phyloP scores from a whole-genome alignment of 164 flowering plant genomes.

The Nelumbo lutea region DNA sequence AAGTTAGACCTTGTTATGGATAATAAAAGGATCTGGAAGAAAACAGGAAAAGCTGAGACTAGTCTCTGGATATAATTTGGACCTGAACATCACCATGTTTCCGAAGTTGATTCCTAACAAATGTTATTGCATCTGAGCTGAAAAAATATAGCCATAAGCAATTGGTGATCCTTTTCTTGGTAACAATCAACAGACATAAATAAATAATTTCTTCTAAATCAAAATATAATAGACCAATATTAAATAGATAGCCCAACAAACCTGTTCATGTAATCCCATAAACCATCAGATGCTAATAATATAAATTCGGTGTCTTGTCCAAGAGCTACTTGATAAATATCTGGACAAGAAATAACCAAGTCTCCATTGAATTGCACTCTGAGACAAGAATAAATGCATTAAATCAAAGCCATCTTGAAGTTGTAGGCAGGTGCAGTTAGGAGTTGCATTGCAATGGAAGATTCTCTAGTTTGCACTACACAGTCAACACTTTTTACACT shows the following conservation, averaged over 20 bases:
- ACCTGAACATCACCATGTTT: slow-evolving; percentile 93
- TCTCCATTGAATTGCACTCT: slow-evolving; percentile 67
- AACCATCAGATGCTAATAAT: slow-evolving; percentile 89
- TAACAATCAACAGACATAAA: neutral
- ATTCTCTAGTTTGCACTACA: neutral
- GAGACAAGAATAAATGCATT: slow-evolving; percentile 18
- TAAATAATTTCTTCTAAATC: neutral
- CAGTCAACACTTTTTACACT: neutral
- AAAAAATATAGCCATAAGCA: neutral
- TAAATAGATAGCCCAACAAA: slow-evolving; percentile 13
- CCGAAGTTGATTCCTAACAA: slow-evolving; percentile 79
- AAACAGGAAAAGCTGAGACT: neutral
- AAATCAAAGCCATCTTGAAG: slow-evolving; percentile 4
- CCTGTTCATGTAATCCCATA: slow-evolving; percentile 98
- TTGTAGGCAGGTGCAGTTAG: neutral
- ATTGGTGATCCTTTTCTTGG: neutral
- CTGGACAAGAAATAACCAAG: slow-evolving; percentile 76
- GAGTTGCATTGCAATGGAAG: neutral
- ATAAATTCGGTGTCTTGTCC: slow-evolving; percentile 79
- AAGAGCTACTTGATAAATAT: slow-evolving; percentile 54
- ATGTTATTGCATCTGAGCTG: slow-evolving; percentile 60
- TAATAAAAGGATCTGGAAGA: slow-evolving; percentile 1
- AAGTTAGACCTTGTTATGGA: neutral
- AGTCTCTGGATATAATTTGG: neutral
- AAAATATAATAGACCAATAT: neutral